These are phyloP conservation scores for Serpula lacrymans DNA, from an alignment of 768 basidiomycete genomes.

Conservation along the genomic window DNA sequence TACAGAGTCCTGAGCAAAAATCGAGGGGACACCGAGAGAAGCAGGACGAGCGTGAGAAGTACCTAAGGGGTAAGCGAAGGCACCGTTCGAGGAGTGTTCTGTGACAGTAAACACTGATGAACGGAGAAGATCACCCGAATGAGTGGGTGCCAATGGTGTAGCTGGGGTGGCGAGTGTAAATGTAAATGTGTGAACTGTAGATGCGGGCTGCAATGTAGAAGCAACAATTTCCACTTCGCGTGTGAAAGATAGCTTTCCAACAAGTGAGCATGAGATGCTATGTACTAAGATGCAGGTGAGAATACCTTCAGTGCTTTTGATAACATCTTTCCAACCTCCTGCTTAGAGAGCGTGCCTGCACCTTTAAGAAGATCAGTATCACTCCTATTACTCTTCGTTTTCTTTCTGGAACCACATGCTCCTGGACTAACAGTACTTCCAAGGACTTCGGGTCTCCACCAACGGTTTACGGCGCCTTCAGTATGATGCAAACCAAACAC, in stretches of 20 bases:
- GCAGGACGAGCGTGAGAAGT: slow-evolving; percentile 66
- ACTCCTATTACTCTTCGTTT: slow-evolving; percentile 56
- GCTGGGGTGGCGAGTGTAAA: slow-evolving; percentile 79
- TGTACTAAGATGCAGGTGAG: background rate
- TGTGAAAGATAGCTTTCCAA: slow-evolving; percentile 75
- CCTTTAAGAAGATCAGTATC: slow-evolving; percentile 65
- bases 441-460: slow-evolving; percentile 90
- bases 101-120: slow-evolving; percentile 67
- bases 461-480: slow-evolving; percentile 81
- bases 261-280: slow-evolving; percentile 1
- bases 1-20: slow-evolving; percentile 40
- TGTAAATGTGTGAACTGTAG: slow-evolving; percentile 89
- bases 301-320: slow-evolving; percentile 86
- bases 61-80: slow-evolving; percentile 70
- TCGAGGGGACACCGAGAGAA: slow-evolving; percentile 72
- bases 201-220: slow-evolving; percentile 90
- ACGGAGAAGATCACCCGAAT: slow-evolving; percentile 68
- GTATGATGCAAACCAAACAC: slow-evolving; percentile 78
- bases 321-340: slow-evolving; percentile 87
- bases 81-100: slow-evolving; percentile 63
- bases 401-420: slow-evolving; percentile 76
- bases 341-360: slow-evolving; percentile 76
- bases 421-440: slow-evolving; percentile 86
- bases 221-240: slow-evolving; percentile 93
- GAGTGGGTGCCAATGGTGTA: slow-evolving; percentile 72